A percentile compares a stretch with the other conserved stretches of the same genome.
These are phyloP conservation scores for Inga leiocalycina DNA, from an alignment of 306 rosid genomes.

Conservation along the genomic window DNA sequence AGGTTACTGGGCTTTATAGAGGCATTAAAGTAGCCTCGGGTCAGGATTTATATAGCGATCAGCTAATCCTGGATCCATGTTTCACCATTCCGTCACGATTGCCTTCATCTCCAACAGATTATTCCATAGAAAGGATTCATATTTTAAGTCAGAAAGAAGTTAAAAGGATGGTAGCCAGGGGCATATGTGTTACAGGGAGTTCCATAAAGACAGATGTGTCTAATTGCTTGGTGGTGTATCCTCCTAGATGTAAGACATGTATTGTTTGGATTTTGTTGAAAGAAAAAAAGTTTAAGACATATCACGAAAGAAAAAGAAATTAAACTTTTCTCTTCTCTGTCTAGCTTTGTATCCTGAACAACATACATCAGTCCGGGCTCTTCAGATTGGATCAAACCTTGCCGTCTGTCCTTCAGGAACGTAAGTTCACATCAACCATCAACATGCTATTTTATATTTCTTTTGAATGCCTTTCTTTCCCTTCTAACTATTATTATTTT, in stretches of 20 bases:
- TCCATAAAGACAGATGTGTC: slow-evolving; percentile 67
- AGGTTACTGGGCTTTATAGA: slow-evolving; percentile 68
- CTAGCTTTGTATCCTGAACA: slow-evolving; percentile 84
- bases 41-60: slow-evolving; percentile 73
- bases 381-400: slow-evolving; percentile 79
- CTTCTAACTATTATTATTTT: slow-evolving; percentile 8
- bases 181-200: slow-evolving; percentile 74
- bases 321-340: slow-evolving; percentile 31
- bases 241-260: slow-evolving; percentile 79
- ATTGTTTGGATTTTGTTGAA: slow-evolving; percentile 28
- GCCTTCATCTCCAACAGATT: slow-evolving; percentile 42
- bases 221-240: slow-evolving; percentile 72
- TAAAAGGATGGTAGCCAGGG: slow-evolving; percentile 80
- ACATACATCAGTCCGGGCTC: slow-evolving; percentile 67
- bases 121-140: slow-evolving; percentile 46
- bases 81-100: slow-evolving; percentile 48
- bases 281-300: slow-evolving; percentile 1
- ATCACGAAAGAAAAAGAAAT: slow-evolving; percentile 8
- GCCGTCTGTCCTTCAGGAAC: slow-evolving; percentile 81
- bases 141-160: slow-evolving; percentile 48
- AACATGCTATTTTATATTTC: slow-evolving; percentile 8
- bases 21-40: slow-evolving; percentile 93
- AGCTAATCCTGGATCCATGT: slow-evolving; percentile 79
- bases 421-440: slow-evolving; percentile 54
- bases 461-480: background rate